These are phyloP conservation scores for Aspergillus phoenicis DNA, from an alignment of 2,329 filamentous ascomycete species.

Conservation along the genomic window DNA sequence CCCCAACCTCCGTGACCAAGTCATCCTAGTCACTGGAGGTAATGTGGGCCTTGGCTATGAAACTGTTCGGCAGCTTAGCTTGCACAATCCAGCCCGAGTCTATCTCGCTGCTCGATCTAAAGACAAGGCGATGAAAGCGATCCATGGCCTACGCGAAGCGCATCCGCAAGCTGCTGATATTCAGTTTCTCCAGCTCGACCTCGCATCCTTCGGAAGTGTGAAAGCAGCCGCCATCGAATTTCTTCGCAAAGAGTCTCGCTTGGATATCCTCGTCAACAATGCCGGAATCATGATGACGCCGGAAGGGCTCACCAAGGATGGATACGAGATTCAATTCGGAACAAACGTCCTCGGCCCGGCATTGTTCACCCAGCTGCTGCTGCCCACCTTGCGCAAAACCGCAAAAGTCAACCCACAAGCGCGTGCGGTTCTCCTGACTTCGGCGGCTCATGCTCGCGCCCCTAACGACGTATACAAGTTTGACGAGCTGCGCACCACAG, in stretches of 20 bases:
- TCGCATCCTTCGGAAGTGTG: slow-evolving; percentile 18
- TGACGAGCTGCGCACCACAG: slow-evolving; percentile 19
- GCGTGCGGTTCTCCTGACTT: slow-evolving; percentile 29
- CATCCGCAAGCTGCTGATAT: not conserved
- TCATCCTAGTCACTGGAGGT: slow-evolving; percentile 50
- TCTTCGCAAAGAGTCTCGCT: slow-evolving; percentile 11
- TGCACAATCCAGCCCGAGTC: slow-evolving; percentile 12
- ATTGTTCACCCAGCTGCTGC: slow-evolving; percentile 31
- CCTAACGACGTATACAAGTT: slow-evolving; percentile 24
- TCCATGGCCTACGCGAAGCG: slow-evolving; percentile 3
- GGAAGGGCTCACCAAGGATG: slow-evolving; percentile 28
- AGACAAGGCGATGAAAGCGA: slow-evolving; percentile 11
- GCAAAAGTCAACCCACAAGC: slow-evolving; percentile 14
- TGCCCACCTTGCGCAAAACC: slow-evolving; percentile 24
- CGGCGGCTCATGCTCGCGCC: slow-evolving; percentile 18
- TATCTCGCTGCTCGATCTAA: slow-evolving; percentile 12
- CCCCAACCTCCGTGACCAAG: slow-evolving; percentile 44
- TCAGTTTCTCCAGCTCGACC: slow-evolving; percentile 13
- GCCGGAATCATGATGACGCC: slow-evolving; percentile 33
- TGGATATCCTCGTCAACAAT: slow-evolving; percentile 36
- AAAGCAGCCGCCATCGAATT: slow-evolving; percentile 17
- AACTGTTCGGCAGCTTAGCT: slow-evolving; percentile 33
- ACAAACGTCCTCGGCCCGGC: slow-evolving; percentile 34
- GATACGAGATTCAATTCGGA: slow-evolving; percentile 37
- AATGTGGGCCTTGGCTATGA: slow-evolving; percentile 53